Conservation (phyloP, 176 grass and related monocot genomes). For the Saccharum spontaneum region DNA sequence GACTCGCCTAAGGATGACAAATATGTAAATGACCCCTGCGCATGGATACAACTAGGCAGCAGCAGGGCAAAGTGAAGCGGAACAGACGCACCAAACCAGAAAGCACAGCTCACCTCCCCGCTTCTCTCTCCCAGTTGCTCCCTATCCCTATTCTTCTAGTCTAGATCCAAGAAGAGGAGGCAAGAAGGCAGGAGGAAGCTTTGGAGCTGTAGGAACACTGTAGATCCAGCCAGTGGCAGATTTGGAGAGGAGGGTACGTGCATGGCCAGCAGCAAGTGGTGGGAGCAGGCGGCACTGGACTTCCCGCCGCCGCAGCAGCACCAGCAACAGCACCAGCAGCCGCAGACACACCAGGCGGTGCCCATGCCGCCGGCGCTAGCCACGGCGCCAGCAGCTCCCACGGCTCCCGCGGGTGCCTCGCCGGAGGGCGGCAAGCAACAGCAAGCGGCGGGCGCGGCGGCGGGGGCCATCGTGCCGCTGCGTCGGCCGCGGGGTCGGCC, state of each 20-base stretch:
- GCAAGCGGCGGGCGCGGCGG: not conserved
- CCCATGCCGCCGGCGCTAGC: not conserved
- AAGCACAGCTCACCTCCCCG: not conserved
- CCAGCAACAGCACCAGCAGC: too few species aligned
- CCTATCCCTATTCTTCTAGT: not conserved
- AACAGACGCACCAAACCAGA: conserved; percentile 10
- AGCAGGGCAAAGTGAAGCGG: conserved; percentile 1
- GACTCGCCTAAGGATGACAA: too few species aligned
- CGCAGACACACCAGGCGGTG: not conserved
- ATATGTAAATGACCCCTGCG: too few species aligned
- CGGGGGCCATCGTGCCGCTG: conserved; percentile 46
- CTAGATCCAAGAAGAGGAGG: conserved; percentile 35
- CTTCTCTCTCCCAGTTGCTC: not conserved
- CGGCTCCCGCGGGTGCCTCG: not conserved
- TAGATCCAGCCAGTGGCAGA: conserved; percentile 25
- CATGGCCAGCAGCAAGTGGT: conserved; percentile 72
- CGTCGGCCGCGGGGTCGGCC: conserved; percentile 52
- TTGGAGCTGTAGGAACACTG: conserved; percentile 13
- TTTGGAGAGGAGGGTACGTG: conserved; percentile 27
- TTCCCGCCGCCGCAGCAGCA: conserved; percentile 34
- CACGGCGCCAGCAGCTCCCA: too few species aligned
- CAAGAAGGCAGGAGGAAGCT: not conserved
- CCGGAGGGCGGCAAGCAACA: conserved; percentile 24
- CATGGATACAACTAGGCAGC: too few species aligned
- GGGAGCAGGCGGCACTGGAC: conserved; percentile 52